A percentile compares a stretch with the other conserved stretches of the same genome.
phyloP scores from a whole-genome alignment of 768 basidiomycete genomes.

The Leccinum barrowsii region DNA sequence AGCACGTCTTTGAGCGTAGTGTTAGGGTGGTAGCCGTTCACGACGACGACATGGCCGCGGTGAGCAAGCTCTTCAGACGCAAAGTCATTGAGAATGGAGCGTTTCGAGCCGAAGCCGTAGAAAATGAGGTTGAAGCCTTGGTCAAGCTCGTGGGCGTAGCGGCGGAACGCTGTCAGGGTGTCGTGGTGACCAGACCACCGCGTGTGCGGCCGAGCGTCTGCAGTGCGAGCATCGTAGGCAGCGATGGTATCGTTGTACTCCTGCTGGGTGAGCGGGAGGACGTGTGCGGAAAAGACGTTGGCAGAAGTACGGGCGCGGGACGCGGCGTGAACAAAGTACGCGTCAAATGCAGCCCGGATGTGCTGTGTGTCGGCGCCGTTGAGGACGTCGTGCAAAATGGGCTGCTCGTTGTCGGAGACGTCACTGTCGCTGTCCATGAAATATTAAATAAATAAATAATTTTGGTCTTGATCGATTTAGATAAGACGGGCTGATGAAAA shows the following conservation, averaged over 20 bases:
- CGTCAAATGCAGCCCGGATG: constrained; percentile 68
- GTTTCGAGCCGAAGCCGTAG: constrained; percentile 90
- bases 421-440: constrained; percentile 30
- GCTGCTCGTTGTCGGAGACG: constrained; percentile 28
- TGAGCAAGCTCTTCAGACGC: constrained; percentile 54
- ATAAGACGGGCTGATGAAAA: constrained; percentile 27
- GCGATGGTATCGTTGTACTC: constrained; percentile 46
- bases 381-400: constrained; percentile 8
- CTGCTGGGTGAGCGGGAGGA: constrained; percentile 66
- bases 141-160: constrained; percentile 66
- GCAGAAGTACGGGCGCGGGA: constrained; percentile 69
- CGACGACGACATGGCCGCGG: constrained; percentile 68
- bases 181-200: constrained; percentile 20
- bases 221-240: constrained; percentile 18
- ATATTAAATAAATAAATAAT: constrained; percentile 1
- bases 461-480: constrained; percentile 25
- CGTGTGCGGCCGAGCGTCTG: constrained; percentile 9
- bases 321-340: constrained; percentile 70
- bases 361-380: constrained; percentile 5
- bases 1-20: constrained; percentile 69
- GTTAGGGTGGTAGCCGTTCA: constrained; percentile 74
- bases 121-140: constrained; percentile 87
- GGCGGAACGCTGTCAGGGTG: constrained; percentile 41
- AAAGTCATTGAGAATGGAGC: constrained; percentile 69
- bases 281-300: constrained; percentile 73